Base-by-base conservation (phyloP, 306 rosid species). In the Astragalus membranaceus region DNA sequence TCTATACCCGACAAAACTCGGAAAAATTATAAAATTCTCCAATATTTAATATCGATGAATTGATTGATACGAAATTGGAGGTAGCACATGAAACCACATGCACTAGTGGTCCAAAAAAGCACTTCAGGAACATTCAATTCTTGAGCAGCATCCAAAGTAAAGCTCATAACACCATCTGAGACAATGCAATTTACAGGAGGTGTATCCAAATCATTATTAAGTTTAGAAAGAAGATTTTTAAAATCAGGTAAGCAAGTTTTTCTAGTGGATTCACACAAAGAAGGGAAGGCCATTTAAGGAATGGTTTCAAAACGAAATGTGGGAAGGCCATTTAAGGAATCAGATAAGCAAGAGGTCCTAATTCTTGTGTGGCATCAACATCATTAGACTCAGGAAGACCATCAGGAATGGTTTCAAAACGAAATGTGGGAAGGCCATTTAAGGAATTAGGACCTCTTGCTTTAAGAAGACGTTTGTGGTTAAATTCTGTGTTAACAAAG, bases 381-480 rank as follows among this genome's bases (percentile, higher is more conserved):
- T 87, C 76, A n/a, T n/a, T n/a, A 0, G 86, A 56, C 37, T 76
- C 79, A 0, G 92, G 88, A 0, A 89, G 89, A n/a, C 96, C 92
- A 0, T 89, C 90, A 0, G 92, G 78, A 6, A 82, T 74, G 37
- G 82, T 74, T 33, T 57, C 20, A 3, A 78, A 82, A 3, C 46
- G 75, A 17, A 82, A 82, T 2, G 78, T 69, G 0, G 80, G 62
- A 4, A 82, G 70, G 16, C 67, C 80, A 0, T 82, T 35, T 0
- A 82, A 71, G 17, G 75, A 56, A 14, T 74, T 7, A 0, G 62
- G 75, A 3, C 82, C 85, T 42, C 77, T 49, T 0, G 82, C 42
- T 74, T 78, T 82, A 2, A 82, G 75, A 59, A 78, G 63, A 15
- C 85, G 82, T 57, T 64, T 74, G 11, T 78, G 80, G 75, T 82